Evolutionary conservation across 345 rosid genomes (phyloP), one percentile per base, ranked within the genome.

Genomic region (Adansonia digitata): DNA sequence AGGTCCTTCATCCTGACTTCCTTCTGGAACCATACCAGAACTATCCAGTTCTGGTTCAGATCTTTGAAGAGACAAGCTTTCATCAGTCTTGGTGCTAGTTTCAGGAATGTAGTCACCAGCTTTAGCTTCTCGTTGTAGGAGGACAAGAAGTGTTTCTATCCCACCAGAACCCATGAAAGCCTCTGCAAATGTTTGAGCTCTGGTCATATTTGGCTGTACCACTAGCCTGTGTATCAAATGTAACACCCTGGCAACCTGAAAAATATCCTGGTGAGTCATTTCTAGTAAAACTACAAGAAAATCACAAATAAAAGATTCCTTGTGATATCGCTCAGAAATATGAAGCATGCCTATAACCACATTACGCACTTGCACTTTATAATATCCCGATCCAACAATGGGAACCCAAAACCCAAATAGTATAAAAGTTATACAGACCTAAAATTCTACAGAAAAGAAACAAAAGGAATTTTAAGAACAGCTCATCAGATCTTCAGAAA

Each of bases 51-150:
- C 85, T 71, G 56, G 74, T 77, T 82, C 88, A 75, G 76, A 78
- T 77, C 81, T 86, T 76, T 82, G 81, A 72, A 76, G 68, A 45
- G 85, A 74, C 46, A 84, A 77, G 77, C 75, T 72, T 74, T 74
- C 77, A 68, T 80, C 82, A 82, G 75, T 78, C 77, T 78, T 81
- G 51, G 57, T 73, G 70, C 22, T 66, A 49, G 80, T 57, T 69
- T 83, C 92, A 72, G 76, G 74, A 81, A 85, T 56, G 68, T 61
- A 65, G 46, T 96, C 97, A 22, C 97, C 97, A 82, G 85, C 85
- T 85, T 92, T 93, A 73, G 92, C 98, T 89, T 96, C 98, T 74
- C 89, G 85, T 75, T 96, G 99, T 81, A 96, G 87, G 79, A 96
- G 83, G 74, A 96, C 98, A 80, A 96, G 98, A 85, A 96, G 97